phyloP scores from a whole-genome alignment of 208 protist genomes.

The Crithidia bombi region DNA sequence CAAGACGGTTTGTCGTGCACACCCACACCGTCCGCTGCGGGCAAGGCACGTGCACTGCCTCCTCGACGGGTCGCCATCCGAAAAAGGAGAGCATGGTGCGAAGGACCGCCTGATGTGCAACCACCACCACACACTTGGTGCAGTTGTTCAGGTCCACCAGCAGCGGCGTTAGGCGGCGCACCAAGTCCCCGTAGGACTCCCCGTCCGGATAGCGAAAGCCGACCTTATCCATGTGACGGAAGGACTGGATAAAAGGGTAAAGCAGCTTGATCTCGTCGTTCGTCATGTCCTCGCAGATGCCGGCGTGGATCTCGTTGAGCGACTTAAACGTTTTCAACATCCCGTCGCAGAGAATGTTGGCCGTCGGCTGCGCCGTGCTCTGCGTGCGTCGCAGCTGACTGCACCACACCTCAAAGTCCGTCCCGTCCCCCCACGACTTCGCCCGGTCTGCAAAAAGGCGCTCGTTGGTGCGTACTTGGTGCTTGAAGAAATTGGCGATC shows the following conservation, averaged over 20 bases:
- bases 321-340: slow-evolving; percentile 56
- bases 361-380: slow-evolving; percentile 65
- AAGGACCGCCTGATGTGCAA: slow-evolving; percentile 84
- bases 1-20: slow-evolving; percentile 72
- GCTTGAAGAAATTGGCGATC: slow-evolving; percentile 66
- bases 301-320: slow-evolving; percentile 88
- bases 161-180: slow-evolving; percentile 64
- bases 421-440: slow-evolving; percentile 42
- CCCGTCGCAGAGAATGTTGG: slow-evolving; percentile 46
- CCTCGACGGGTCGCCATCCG: slow-evolving; percentile 61
- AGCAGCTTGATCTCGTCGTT: slow-evolving; percentile 74
- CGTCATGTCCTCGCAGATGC: slow-evolving; percentile 89
- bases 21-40: slow-evolving; percentile 80
- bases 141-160: slow-evolving; percentile 68
- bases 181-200: slow-evolving; percentile 85
- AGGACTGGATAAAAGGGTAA: slow-evolving; percentile 72
- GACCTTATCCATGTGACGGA: slow-evolving; percentile 76
- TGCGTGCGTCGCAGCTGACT: slow-evolving; percentile 72
- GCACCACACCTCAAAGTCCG: slow-evolving; percentile 83
- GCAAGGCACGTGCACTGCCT: slow-evolving; percentile 72
- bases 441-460: slow-evolving; percentile 46
- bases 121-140: slow-evolving; percentile 64
- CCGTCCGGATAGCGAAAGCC: slow-evolving; percentile 87
- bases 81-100: slow-evolving; percentile 83
- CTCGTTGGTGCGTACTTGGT: slow-evolving; percentile 52